Evolutionary conservation across 495 filamentous ascomycete genomes (phyloP).

Genomic region (Tuber borchii): DNA sequence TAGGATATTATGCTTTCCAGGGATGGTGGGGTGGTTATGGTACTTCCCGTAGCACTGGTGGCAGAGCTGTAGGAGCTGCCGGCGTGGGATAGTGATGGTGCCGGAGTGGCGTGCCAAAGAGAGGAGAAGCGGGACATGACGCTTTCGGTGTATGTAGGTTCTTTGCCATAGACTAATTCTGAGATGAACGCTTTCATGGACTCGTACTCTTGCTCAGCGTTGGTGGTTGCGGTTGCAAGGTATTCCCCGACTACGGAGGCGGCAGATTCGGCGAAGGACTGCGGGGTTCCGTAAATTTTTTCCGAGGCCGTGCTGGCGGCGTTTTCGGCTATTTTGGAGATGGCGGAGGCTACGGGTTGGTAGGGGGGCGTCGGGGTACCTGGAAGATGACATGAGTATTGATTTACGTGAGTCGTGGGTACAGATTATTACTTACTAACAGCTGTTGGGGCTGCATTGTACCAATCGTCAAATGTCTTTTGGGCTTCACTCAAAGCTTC

Average conservation of each 20-base stretch:
- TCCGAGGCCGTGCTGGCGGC: conserved; percentile 58
- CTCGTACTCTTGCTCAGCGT: conserved; percentile 56
- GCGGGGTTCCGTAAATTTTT: conserved; percentile 56
- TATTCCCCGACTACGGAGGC: conserved; percentile 53
- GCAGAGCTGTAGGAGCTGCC: conserved; percentile 43
- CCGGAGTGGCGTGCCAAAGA: conserved; percentile 48
- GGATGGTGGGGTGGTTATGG: conserved; percentile 53
- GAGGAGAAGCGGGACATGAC: conserved; percentile 64
- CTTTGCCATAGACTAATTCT: conserved; percentile 68
- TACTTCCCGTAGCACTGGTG: conserved; percentile 34
- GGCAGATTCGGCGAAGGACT: conserved; percentile 47
- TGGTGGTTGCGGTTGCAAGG: conserved; percentile 50
- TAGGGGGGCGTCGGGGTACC: conserved; percentile 47
- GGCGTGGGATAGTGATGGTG: conserved; percentile 46
- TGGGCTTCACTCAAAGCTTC: conserved; percentile 38
- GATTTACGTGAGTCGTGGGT: conserved; percentile 53
- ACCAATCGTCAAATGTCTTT: conserved; percentile 32
- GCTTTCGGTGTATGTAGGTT: conserved; percentile 75
- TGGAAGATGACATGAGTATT: conserved; percentile 51
- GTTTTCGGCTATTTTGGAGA: conserved; percentile 54
- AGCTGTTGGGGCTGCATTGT: conserved; percentile 45
- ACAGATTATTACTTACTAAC: conserved; percentile 57
- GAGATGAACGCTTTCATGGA: conserved; percentile 66
- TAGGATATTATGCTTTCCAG: conserved; percentile 55
- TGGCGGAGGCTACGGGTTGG: conserved; percentile 59